Base-by-base conservation (phyloP, 139 green algal species). In the Picocystis salinarum region DNA sequence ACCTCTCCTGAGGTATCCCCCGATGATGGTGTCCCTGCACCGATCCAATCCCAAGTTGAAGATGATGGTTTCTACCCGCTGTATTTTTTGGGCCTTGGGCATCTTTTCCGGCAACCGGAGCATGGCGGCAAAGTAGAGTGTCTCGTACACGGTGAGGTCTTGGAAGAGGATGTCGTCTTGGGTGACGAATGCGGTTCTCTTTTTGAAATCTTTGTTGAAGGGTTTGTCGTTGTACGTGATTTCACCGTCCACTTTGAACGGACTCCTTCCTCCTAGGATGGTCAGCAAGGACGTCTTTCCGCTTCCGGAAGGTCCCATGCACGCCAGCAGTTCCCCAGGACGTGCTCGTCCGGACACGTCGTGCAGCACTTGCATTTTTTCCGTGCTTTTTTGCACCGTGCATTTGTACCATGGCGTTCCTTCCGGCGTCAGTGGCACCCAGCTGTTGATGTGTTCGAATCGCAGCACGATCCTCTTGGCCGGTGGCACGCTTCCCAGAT, bases 81-180 rank as follows among this genome's bases (percentile, higher is more conserved):
- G 53, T 33, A 55, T 33, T 48, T 84, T 84, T 30, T 75, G 44
- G 4, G 39, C 55, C 3, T 44, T 39, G 26, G 45, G 45, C 78
- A 82, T 86, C 20, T 39, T 40, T 28, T 55, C 51, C 0, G 81
- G 78, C 50, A 92, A 62, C 15, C 78, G 69, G 48, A 93, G 71
- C 50, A 75, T 59, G 10, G 80, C 82, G 1, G 82, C 73, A 1
- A 24, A 49, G 15, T 34, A 15, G 19, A 52, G 45, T 13, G 23
- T 46, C 27, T 52, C 45, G 28, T 22, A 33, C 19, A 84, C 72
- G 1, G 76, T 90, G 33, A 89, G 60, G 12, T 54, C 53, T 36
- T 76, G 67, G 55, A 73, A 82, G 23, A 94, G 55, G 36, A 91
- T 46, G 64, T 92, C 83, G 42, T 93, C 83, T 67, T 93, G 80